A percentile compares a stretch with the other conserved stretches of the same genome.
Conservation (phyloP, 305 asterid species). For the Solanum hybrid region DNA sequence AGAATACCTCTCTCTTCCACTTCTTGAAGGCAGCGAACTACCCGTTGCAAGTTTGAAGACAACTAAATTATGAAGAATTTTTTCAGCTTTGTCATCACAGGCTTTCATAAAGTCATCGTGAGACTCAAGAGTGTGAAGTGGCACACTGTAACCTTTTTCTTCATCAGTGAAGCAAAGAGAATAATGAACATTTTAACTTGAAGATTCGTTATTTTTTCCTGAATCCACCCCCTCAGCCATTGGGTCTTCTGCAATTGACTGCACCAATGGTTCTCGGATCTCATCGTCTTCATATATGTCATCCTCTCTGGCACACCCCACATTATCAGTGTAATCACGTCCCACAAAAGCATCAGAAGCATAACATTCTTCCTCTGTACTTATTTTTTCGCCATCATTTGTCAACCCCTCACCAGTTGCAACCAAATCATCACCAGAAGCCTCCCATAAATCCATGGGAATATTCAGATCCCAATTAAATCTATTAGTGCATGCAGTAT, state of each 20-base stretch:
- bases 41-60: slow-evolving; percentile 22
- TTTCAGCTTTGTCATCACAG: too few species aligned
- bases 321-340: too few species aligned
- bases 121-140: too few species aligned
- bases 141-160: too few species aligned
- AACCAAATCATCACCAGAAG: slow-evolving; percentile 22
- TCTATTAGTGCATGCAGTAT: slow-evolving; percentile 27
- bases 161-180: too few species aligned
- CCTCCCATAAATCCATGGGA: slow-evolving; percentile 79
- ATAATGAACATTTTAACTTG: too few species aligned
- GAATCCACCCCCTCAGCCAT: slow-evolving; percentile 15
- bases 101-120: too few species aligned
- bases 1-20: slow-evolving; percentile 56
- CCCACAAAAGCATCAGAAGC: slow-evolving; percentile 29
- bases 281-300: slow-evolving; percentile 87
- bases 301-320: slow-evolving; percentile 9
- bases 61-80: too few species aligned
- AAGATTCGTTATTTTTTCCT: slow-evolving; percentile 2
- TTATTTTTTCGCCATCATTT: too few species aligned
- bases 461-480: slow-evolving; percentile 84
- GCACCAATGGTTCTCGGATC: slow-evolving; percentile 47
- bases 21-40: slow-evolving; percentile 35
- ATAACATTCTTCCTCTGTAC: slow-evolving; percentile 32
- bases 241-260: not conserved
- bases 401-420: slow-evolving; percentile 22